Evolutionary conservation across 306 rosid species (phyloP), one percentile per base, ranked within the genome.

Genomic region (Acacia crassicarpa): DNA sequence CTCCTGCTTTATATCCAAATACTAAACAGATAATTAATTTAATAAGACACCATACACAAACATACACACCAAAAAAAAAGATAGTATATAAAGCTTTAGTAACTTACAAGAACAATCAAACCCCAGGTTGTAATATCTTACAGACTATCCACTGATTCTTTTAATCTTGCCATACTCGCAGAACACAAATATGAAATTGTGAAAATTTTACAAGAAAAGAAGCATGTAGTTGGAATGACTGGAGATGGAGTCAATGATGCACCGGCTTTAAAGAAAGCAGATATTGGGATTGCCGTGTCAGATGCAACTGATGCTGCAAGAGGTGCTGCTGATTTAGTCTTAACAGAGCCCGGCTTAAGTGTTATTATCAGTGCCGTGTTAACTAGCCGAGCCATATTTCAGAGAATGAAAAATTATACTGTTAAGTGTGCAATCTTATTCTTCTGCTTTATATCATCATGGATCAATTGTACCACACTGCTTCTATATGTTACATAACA

Each of bases 221-320:
- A 91, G 72, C 98, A 93, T 71, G 89, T 93, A 38, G 94, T 93
- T 80, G 98, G 97, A 76, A 93, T 93, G 98, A 93, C 97, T 25
- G 97, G 98, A 77, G 98, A 93, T 78, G 98, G 98, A 30, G 98
- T 93, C 23, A 93, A 93, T 35, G 98, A 93, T 83, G 98, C 98
- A 12, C 98, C 98, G 6, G 98, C 98, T 77, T 80, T 93, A 80
- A 91, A 93, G 91, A 93, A 93, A 87, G 98, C 98, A 33, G 98
- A 93, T 74, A 93, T 93, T 78, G 98, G 98, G 82, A 93, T 91
- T 79, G 97, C 95, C 15, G 98, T 93, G 61, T 94, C 98, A 71
- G 98, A 93, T 89, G 51, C 97, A 70, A 93, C 98, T 72, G 98
- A 93, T 81, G 98, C 98, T 32, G 97, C 97, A 70, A 89, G 97